A percentile compares a stretch with the other conserved stretches of the same genome.
Evolutionary conservation across 768 basidiomycete species (phyloP).

Genomic region (Mycena pura): DNA sequence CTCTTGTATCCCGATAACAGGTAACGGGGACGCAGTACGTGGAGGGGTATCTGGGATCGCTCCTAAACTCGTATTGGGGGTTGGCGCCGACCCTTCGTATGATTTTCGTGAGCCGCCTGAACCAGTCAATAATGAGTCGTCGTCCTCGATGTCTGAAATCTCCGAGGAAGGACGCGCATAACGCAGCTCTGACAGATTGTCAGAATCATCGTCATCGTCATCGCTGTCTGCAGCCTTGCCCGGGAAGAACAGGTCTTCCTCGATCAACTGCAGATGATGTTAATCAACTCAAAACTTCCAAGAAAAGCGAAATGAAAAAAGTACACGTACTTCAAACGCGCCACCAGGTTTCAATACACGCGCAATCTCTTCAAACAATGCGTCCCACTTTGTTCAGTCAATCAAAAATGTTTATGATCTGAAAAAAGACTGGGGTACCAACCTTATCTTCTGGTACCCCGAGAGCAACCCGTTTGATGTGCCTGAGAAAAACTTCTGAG

Average conservation of each 20-base stretch:
- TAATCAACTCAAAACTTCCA: background rate
- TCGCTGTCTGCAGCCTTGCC: constrained; percentile 52
- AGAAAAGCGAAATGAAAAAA: background rate
- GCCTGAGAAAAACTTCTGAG: constrained; percentile 43
- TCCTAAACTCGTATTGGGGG: constrained; percentile 25
- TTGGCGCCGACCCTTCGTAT: constrained; percentile 21
- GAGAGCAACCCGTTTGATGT: constrained; percentile 72
- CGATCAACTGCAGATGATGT: constrained; percentile 58
- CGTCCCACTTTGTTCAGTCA: constrained; percentile 60
- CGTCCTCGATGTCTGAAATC: constrained; percentile 21
- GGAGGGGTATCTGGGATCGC: constrained; percentile 31
- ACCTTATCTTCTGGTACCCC: constrained; percentile 83
- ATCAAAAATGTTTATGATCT: background rate
- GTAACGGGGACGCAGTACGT: constrained; percentile 32
- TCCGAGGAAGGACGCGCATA: constrained; percentile 21
- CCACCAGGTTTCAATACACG: constrained; percentile 78
- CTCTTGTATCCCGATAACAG: constrained; percentile 18
- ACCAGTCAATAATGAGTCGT: constrained; percentile 21
- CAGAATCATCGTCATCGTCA: constrained; percentile 38
- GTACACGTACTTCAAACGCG: constrained; percentile 63
- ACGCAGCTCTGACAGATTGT: constrained; percentile 31
- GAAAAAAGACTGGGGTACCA: constrained; percentile 14
- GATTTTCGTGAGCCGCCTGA: constrained; percentile 23
- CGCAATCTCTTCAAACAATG: constrained; percentile 68
- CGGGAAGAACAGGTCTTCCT: constrained; percentile 79